A percentile compares a stretch with the other conserved stretches of the same genome.
These are phyloP conservation scores for Amanita pseudoporphyria DNA, from an alignment of 768 basidiomycete genomes.

Conservation along the genomic window DNA sequence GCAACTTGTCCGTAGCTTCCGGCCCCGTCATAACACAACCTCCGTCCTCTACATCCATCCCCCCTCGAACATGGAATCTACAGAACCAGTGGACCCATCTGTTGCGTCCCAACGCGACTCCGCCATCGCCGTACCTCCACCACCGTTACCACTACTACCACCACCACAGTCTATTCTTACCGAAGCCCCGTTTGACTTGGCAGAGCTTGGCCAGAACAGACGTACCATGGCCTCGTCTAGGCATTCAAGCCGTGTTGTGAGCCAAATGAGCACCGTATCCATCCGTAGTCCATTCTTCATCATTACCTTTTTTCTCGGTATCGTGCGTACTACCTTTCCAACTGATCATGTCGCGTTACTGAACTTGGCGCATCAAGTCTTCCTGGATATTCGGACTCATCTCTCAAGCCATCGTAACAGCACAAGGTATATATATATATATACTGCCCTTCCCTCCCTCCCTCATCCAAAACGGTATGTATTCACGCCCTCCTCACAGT, in stretches of 20 bases:
- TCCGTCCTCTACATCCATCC: neutral
- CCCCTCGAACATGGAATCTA: neutral
- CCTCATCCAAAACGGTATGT: neutral
- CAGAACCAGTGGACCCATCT: neutral
- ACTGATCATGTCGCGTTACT: neutral
- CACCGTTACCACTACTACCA: too few species aligned
- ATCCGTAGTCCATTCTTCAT: conserved; percentile 4
- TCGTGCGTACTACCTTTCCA: neutral
- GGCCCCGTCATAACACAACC: neutral
- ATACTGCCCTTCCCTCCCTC: neutral
- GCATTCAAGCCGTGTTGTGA: neutral
- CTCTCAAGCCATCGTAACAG: conserved; percentile 45
- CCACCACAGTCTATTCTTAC: too few species aligned
- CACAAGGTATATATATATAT: conserved; percentile 28
- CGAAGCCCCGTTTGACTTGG: too few species aligned
- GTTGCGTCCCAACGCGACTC: neutral
- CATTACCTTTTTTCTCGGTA: neutral
- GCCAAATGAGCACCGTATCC: neutral
- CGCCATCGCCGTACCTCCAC: neutral
- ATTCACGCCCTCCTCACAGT: conserved; percentile 17
- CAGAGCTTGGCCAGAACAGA: too few species aligned
- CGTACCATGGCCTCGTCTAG: too few species aligned
- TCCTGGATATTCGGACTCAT: conserved; percentile 48
- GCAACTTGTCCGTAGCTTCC: neutral
- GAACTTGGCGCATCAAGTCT: conserved; percentile 19